phyloP scores from a whole-genome alignment of 441 rosid species.

The Euphorbia corollata region DNA sequence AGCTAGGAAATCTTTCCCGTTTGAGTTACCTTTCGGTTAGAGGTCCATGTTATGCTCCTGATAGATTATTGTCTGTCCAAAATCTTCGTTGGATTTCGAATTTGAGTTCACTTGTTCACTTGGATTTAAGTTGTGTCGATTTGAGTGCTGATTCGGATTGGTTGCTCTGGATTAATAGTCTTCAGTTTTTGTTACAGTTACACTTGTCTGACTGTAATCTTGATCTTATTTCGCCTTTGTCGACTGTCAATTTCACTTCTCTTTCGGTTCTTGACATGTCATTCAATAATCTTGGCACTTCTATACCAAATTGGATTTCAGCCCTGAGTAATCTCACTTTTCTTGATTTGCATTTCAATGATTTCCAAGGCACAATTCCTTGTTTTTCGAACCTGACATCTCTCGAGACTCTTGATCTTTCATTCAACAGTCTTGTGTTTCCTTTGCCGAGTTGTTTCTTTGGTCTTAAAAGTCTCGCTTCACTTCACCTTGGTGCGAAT shows the following conservation, averaged over 20 bases:
- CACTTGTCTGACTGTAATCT: conserved; percentile 5
- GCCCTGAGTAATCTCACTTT: conserved; percentile 21
- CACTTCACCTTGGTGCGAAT: neutral
- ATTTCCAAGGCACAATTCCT: conserved; percentile 6
- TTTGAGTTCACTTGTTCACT: conserved; percentile 26
- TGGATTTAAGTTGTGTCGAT: conserved; percentile 11
- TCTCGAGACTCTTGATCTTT: conserved; percentile 8
- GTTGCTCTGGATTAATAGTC: conserved; percentile 1
- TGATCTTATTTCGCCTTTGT: neutral
- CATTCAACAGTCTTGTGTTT: conserved; percentile 4
- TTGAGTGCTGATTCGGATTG: conserved; percentile 6
- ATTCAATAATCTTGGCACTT: conserved; percentile 3
- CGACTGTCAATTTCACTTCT: conserved; percentile 9
- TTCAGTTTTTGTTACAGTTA: conserved; percentile 11
- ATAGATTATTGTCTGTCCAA: conserved; percentile 3
- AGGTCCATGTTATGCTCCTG: conserved; percentile 4
- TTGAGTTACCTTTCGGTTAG: conserved; percentile 27
- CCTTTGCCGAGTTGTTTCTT: conserved; percentile 4
- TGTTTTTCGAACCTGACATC: neutral
- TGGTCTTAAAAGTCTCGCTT: neutral
- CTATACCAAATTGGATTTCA: conserved; percentile 23
- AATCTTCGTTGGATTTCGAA: conserved; percentile 27
- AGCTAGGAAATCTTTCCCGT: conserved; percentile 28
- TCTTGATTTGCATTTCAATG: neutral
- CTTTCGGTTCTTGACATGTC: conserved; percentile 8